Evolutionary conservation across 306 rosid genomes (phyloP), one percentile per base, ranked within the genome.

Genomic region (Fagus sylvatica): DNA sequence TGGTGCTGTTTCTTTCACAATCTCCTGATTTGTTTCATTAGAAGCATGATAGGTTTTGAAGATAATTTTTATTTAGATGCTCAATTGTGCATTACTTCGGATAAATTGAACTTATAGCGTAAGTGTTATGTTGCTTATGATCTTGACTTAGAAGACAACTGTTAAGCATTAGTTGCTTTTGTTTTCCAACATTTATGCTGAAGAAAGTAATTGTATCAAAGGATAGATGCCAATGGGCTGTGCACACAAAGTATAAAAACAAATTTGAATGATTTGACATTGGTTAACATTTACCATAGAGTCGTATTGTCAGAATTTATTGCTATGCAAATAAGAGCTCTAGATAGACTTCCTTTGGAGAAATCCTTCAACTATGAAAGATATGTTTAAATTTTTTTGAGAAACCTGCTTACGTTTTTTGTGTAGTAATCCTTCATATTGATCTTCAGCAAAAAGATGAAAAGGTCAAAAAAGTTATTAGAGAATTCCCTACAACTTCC

Each of bases 11-110:
- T 70, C 8, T 59, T 77, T 28, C 51, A 34, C 61, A 54, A 32
- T 43, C 41, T 66, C 37, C 40, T 61, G 19, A 33, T 32, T 71
- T 32, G 41, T 39, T 74, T 76, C 80, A 71, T 74, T 55, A 70
- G 6, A 30, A 71, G 64, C 64, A 28, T 28, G 64, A 28, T 28
- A 7, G 34, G 36, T 9, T 57, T 57, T 8, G 64, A 28, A 30
- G 64, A 19, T 22, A 30, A 32, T 22, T 57, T 51, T 57, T 57
- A 28, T 9, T 11, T 57, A 57, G 33, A 57, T 57, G 64, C 36
- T 57, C 64, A 57, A 57, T 57, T 57, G 64, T 10, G 16, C 12
- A 28, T 57, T 22, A 0, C 64, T 57, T 28, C 4, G 13, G 16
- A 22, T 7, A 22, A 57, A 57, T 57, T 9, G 15, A 51, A 51